Evolutionary conservation across 176 grass and related monocot species (phyloP).

Genomic region (Chloris gayana): DNA sequence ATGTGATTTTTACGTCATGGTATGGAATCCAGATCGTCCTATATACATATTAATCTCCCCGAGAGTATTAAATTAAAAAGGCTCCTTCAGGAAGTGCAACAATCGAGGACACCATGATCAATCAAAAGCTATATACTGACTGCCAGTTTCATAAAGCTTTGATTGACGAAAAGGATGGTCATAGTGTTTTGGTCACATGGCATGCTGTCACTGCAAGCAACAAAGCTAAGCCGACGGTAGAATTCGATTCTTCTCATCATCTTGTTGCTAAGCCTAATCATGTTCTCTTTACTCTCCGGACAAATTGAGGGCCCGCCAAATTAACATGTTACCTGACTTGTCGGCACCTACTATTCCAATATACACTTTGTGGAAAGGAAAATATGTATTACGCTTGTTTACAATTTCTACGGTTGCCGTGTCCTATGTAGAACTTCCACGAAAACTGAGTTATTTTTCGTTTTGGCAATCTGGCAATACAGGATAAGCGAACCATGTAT

Average conservation of each 20-base stretch:
- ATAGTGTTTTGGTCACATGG: slow-evolving; percentile 37
- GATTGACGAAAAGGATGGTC: slow-evolving; percentile 22
- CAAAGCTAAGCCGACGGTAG: neutral
- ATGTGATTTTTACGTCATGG: too few relatives aligned
- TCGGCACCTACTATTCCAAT: neutral
- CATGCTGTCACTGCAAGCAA: slow-evolving; percentile 27
- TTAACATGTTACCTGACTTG: slow-evolving; percentile 16
- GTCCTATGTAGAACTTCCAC: too few relatives aligned
- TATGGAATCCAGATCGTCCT: too few relatives aligned
- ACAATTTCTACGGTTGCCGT: neutral
- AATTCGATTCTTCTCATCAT: slow-evolving; percentile 23
- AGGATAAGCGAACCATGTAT: too few relatives aligned
- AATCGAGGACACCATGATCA: slow-evolving; percentile 34
- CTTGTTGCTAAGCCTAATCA: slow-evolving; percentile 38
- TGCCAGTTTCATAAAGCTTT: slow-evolving; percentile 17
- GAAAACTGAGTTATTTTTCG: too few relatives aligned
- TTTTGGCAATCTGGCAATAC: too few relatives aligned
- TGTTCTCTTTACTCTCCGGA: slow-evolving; percentile 15
- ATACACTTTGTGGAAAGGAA: neutral
- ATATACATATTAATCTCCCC: too few relatives aligned
- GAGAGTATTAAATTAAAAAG: neutral
- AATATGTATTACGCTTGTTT: neutral
- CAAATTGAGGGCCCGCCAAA: neutral
- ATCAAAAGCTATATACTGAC: neutral
- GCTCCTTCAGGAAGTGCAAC: neutral